phyloP scores from a whole-genome alignment of 768 basidiomycete genomes.

The Psilocybe sp. region DNA sequence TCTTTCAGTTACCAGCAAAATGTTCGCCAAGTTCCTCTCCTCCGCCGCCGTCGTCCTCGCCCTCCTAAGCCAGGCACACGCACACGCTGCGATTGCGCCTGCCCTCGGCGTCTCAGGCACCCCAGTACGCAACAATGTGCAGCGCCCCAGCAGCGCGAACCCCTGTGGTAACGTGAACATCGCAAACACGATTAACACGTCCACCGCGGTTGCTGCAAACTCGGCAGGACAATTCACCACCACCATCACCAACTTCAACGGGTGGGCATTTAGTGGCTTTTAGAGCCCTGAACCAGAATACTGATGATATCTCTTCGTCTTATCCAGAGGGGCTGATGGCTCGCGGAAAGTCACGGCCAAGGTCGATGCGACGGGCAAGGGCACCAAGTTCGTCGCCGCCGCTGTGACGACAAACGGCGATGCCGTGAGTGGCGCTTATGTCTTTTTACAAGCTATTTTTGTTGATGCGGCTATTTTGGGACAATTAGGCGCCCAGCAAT shows the following conservation, averaged over 20 bases:
- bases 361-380: conserved; percentile 44
- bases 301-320: background rate
- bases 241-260: conserved; percentile 44
- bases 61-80: conserved; percentile 33
- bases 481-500: conserved; percentile 32
- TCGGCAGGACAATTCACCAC: conserved; percentile 40
- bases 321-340: conserved; percentile 35
- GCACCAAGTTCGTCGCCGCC: conserved; percentile 32
- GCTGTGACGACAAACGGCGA: conserved; percentile 45
- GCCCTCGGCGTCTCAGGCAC: conserved; percentile 34
- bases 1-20: conserved; percentile 9
- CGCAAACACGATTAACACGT: conserved; percentile 33
- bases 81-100: conserved; percentile 41
- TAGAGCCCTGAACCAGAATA: background rate
- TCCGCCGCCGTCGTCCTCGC: conserved; percentile 28
- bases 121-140: conserved; percentile 30
- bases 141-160: conserved; percentile 24
- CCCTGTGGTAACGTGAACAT: conserved; percentile 44
- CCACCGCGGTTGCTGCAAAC: conserved; percentile 33
- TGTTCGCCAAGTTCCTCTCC: conserved; percentile 28
- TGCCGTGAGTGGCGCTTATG: conserved; percentile 29
- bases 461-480: background rate
- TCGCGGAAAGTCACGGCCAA: conserved; percentile 43
- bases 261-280: conserved; percentile 22
- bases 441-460: background rate